Percentiles rank a stretch among this genome's conserved stretches.
These are phyloP conservation scores for Boletellus deceptivus DNA, from an alignment of 1,284 basidiomycete species.

Conservation along the genomic window DNA sequence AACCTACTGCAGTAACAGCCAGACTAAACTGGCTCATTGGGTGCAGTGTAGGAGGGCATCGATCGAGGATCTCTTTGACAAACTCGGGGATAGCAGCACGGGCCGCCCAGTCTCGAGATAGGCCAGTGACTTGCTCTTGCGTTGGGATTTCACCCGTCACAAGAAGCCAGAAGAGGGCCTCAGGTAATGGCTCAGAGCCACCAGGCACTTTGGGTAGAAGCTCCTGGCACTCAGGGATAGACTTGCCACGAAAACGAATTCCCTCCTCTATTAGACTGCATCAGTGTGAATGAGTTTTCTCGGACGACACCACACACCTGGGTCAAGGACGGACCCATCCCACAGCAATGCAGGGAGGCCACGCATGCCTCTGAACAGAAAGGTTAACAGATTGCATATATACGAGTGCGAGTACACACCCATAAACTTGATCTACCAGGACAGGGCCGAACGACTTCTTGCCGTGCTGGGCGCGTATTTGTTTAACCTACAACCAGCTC, in stretches of 20 bases:
- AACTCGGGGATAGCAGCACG: conserved; percentile 87
- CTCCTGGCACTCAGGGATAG: conserved; percentile 87
- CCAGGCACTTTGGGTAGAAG: conserved; percentile 87
- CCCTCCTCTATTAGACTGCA: conserved; percentile 69
- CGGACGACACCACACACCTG: conserved; percentile 44
- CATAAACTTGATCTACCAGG: conserved; percentile 88
- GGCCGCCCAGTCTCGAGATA: conserved; percentile 91
- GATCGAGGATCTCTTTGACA: conserved; percentile 90
- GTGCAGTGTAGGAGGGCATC: conserved; percentile 91
- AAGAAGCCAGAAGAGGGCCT: conserved; percentile 94
- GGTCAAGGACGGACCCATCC: conserved; percentile 95
- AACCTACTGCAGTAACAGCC: conserved; percentile 85
- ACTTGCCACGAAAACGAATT: conserved; percentile 93
- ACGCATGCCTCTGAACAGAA: conserved; percentile 81
- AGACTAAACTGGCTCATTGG: conserved; percentile 97
- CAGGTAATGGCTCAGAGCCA: conserved; percentile 88
- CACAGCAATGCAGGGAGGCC: conserved; percentile 87
- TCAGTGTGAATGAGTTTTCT: conserved; percentile 4
- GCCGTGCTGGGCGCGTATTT: conserved; percentile 79
- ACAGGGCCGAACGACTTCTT: conserved; percentile 90
- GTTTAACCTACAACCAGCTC: conserved; percentile 63
- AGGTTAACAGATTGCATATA: conserved; percentile 2
- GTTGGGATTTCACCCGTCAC: conserved; percentile 92
- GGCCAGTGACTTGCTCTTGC: conserved; percentile 78
- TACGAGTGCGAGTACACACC: conserved; percentile 42